phyloP scores from a whole-genome alignment of 768 basidiomycete genomes.

The Suillus spraguei region DNA sequence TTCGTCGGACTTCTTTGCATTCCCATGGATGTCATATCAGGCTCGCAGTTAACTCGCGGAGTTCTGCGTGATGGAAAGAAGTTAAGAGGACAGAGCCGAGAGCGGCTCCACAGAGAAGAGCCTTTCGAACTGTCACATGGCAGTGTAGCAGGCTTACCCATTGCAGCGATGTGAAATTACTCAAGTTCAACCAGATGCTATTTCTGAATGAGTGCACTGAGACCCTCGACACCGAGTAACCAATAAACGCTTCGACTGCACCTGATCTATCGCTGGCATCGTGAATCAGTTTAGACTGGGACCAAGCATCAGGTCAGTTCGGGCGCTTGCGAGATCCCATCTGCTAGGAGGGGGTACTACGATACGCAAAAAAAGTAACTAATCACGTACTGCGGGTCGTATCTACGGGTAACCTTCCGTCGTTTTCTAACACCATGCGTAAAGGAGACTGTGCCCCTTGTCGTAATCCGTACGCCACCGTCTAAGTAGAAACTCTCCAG shows the following conservation, averaged over 20 bases:
- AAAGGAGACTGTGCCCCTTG: neutral
- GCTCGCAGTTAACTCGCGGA: constrained; percentile 1
- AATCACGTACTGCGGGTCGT: neutral
- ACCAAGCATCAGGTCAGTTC: neutral
- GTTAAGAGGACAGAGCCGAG: neutral
- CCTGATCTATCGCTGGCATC: neutral
- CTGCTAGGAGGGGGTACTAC: too few relatives aligned
- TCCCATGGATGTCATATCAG: constrained; percentile 13
- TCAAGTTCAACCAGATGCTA: constrained; percentile 4
- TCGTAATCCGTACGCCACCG: neutral
- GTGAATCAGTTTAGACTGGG: neutral
- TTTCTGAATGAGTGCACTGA: neutral
- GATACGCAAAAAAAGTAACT: neutral
- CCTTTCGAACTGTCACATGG: constrained; percentile 2
- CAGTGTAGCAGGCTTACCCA: neutral
- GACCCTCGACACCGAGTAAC: constrained; percentile 3
- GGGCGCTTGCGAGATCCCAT: neutral
- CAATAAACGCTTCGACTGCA: neutral
- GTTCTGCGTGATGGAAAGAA: constrained; percentile 3
- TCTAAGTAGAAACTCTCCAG: neutral
- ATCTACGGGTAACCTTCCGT: neutral
- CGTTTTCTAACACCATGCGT: neutral
- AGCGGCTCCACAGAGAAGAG: neutral
- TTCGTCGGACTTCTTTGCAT: constrained; percentile 13
- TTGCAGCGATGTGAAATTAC: neutral